Percentiles rank a stretch among this genome's conserved stretches.
phyloP scores from a whole-genome alignment of 176 grass and related monocot genomes.

The Areca catechu region DNA sequence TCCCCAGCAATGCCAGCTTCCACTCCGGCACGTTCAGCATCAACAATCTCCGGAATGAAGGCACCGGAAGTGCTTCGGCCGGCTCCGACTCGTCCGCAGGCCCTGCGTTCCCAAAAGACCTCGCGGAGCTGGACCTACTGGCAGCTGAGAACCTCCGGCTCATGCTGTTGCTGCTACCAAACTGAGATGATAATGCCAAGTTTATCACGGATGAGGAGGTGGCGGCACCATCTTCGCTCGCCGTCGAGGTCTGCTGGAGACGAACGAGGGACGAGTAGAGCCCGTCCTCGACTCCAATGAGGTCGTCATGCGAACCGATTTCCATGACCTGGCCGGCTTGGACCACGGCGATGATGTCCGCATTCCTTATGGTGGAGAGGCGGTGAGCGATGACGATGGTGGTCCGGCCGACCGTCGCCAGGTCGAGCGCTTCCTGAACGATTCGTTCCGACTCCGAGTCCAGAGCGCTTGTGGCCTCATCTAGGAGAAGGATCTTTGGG shows the following conservation, averaged over 20 bases:
- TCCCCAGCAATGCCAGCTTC: constrained; percentile 63
- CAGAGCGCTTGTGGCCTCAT: constrained; percentile 88
- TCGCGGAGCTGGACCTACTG: constrained; percentile 69
- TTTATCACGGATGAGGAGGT: constrained; percentile 20
- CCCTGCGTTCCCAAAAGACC: constrained; percentile 42
- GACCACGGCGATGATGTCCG: constrained; percentile 82
- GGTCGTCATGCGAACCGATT: constrained; percentile 76
- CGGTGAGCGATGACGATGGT: constrained; percentile 90
- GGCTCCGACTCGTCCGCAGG: constrained; percentile 7
- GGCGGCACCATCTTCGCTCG: constrained; percentile 24
- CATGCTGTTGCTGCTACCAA: constrained; percentile 62
- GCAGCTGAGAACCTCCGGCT: constrained; percentile 66
- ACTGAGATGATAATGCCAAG: constrained; percentile 15
- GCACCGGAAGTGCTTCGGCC: constrained; percentile 33
- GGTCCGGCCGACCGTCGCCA: constrained; percentile 62
- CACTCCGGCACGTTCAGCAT: constrained; percentile 92
- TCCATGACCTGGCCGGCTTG: constrained; percentile 75
- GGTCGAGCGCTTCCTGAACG: constrained; percentile 85
- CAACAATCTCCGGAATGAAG: constrained; percentile 74
- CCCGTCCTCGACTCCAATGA: constrained; percentile 53
- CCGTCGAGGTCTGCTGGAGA: constrained; percentile 65
- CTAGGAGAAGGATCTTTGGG: constrained; percentile 91
- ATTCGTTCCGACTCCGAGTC: constrained; percentile 84
- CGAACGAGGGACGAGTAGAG: constrained; percentile 75
- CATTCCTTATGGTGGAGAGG: constrained; percentile 78